Base-by-base conservation (phyloP, 768 basidiomycete genomes). In the Lactarius deliciosus region DNA sequence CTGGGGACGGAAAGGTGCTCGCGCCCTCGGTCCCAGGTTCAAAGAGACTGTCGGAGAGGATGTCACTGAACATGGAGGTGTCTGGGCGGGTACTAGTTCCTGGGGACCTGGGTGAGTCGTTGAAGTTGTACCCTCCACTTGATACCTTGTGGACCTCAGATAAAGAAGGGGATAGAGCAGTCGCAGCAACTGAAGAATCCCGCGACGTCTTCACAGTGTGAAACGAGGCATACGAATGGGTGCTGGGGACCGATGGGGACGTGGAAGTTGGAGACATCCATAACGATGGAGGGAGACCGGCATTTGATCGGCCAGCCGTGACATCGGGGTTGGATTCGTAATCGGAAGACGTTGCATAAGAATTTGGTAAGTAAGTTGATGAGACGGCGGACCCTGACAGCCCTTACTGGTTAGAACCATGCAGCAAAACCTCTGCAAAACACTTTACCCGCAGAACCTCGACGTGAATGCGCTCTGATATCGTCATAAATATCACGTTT, bases 191-290 rank as follows among this genome's bases (percentile, higher is more conserved):
- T 1, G 64, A 61, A 22, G 69, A 7, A 59, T 66, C 63, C 34
- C 64, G 64, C 9, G 70, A 60, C n/a, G 60, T 70, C 8, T 61
- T 66, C 41, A 60, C 30, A 28, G 64, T 15, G 45, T 63, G 57
- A 22, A 69, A 70, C 34, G 70, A n/a, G 25, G 73, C n/a, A 74
- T 76, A 63, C 72, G 73, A 25, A 70, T 74, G 57, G 72, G 75
- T 25, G 73, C 68, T 74, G 8, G 82, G 78, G 34, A 82, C 78
- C 25, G 81, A 74, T 5, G 82, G 77, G 16, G 82, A 75, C 10
- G 84, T 75, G 47, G 83, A 82, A 6, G 85, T 78, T 57, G 90
- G 83, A 15, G 91, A 91, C 91, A 93, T 92, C 91, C 91, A 93
- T 47, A 92, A 77, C 47, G 91, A 90, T 3, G 91, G 90, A 57